These are phyloP conservation scores for Aspergillus cejpii DNA, from an alignment of 2,329 filamentous ascomycete species.

Conservation along the genomic window DNA sequence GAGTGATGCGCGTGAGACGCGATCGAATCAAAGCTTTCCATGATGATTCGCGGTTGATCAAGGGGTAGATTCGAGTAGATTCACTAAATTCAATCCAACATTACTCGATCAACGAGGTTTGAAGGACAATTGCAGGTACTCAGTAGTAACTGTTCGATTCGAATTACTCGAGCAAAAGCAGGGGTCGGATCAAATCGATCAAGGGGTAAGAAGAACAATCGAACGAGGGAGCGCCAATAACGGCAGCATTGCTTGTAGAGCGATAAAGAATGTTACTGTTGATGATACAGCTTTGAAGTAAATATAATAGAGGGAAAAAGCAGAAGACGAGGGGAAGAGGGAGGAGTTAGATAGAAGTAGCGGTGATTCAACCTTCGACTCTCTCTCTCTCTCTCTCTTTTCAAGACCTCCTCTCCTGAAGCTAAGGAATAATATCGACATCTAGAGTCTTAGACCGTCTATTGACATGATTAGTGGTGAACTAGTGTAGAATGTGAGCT, in stretches of 20 bases:
- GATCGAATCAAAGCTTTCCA: slow-evolving; percentile 22
- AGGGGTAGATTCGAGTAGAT: neutral
- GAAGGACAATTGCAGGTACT: slow-evolving; percentile 1
- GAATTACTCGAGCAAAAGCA: slow-evolving; percentile 2
- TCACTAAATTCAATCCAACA: slow-evolving; percentile 5
- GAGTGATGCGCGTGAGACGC: slow-evolving; percentile 16
- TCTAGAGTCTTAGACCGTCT: too few relatives aligned
- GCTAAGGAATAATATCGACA: too few relatives aligned
- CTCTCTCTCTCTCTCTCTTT: too few relatives aligned
- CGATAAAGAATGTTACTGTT: neutral
- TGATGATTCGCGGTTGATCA: slow-evolving; percentile 10
- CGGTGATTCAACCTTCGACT: neutral
- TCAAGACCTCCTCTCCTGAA: too few relatives aligned
- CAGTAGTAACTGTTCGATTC: neutral
- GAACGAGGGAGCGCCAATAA: slow-evolving; percentile 7
- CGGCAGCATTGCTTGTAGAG: slow-evolving; percentile 15
- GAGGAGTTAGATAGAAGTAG: neutral
- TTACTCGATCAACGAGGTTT: slow-evolving; percentile 5
- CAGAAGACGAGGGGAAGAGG: neutral
- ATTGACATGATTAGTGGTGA: too few relatives aligned
- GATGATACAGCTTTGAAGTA: too few relatives aligned
- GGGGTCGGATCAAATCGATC: slow-evolving; percentile 8
- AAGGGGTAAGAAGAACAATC: slow-evolving; percentile 14
- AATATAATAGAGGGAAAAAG: neutral
- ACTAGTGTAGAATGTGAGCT: too few relatives aligned